Conservation (phyloP, 371 early-diverging fungal species). For the Circinella umbellata region DNA sequence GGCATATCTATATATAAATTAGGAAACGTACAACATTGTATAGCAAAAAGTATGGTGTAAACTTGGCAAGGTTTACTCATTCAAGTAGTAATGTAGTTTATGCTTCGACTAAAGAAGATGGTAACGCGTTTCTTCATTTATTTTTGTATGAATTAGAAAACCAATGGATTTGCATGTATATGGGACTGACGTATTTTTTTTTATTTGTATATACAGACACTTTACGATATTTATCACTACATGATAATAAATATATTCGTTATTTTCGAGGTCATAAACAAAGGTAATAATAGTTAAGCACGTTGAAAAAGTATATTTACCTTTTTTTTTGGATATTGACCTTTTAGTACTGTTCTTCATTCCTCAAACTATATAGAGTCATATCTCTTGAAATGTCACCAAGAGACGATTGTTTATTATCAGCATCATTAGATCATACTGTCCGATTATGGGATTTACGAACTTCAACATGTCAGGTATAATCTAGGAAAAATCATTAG, state of each 20-base stretch:
- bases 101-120: conserved; percentile 93
- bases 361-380: conserved; percentile 63
- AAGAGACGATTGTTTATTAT: conserved; percentile 74
- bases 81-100: conserved; percentile 76
- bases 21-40: conserved; percentile 64
- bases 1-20: neutral
- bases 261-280: conserved; percentile 90
- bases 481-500: no score
- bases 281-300: no score
- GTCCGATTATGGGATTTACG: conserved; percentile 84
- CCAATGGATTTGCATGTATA: no score
- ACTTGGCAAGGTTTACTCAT: conserved; percentile 86
- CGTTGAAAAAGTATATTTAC: no score
- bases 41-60: conserved; percentile 88
- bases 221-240: conserved; percentile 87
- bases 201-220: conserved; percentile 61
- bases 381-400: conserved; percentile 81
- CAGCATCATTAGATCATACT: conserved; percentile 73
- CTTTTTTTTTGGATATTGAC: no score
- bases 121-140: conserved; percentile 46
- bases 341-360: no score
- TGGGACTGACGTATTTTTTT: neutral
- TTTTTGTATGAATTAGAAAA: neutral
- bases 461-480: conserved; percentile 67
- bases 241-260: conserved; percentile 90